Evolutionary conservation across 176 grass and related monocot species (phyloP).

Genomic region (Eleusine indica): DNA sequence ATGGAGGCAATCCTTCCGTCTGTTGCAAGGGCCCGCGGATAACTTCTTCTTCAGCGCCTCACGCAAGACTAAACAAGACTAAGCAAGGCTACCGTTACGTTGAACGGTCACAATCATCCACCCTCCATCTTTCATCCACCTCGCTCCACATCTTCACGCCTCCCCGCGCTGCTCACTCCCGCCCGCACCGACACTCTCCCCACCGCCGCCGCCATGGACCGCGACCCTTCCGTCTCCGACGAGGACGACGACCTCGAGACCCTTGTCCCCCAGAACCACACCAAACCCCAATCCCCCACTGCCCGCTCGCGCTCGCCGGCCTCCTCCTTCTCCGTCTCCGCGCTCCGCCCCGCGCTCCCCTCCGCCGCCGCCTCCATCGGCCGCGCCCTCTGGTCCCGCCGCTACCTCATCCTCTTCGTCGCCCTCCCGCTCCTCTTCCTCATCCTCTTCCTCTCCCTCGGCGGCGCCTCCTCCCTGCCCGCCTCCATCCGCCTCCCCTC

Average conservation of each 20-base stretch:
- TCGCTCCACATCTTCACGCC: background rate
- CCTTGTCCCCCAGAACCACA: conserved; percentile 75
- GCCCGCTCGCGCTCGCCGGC: conserved; percentile 27
- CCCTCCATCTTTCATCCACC: conserved; percentile 9
- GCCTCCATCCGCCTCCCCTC: conserved; percentile 56
- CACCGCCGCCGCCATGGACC: conserved; percentile 56
- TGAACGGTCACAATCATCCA: conserved; percentile 40
- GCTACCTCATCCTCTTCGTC: conserved; percentile 61
- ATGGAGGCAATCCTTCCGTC: no score
- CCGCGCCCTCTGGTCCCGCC: conserved; percentile 55
- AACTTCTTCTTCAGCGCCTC: no score
- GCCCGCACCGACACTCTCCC: conserved; percentile 41
- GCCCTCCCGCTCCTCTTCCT: conserved; percentile 61
- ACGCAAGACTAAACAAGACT: no score
- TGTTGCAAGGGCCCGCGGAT: no score
- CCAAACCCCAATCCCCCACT: conserved; percentile 42
- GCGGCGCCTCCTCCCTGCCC: conserved; percentile 51
- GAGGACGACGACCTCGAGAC: conserved; percentile 89
- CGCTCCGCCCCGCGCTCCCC: conserved; percentile 35
- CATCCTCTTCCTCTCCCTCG: conserved; percentile 77
- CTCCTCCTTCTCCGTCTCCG: conserved; percentile 41
- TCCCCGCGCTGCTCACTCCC: conserved; percentile 18
- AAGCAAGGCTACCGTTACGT: conserved; percentile 1
- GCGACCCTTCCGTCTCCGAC: conserved; percentile 59
- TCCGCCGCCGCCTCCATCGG: conserved; percentile 44